Conservation (phyloP, 345 rosid genomes). For the Camelina hispida region DNA sequence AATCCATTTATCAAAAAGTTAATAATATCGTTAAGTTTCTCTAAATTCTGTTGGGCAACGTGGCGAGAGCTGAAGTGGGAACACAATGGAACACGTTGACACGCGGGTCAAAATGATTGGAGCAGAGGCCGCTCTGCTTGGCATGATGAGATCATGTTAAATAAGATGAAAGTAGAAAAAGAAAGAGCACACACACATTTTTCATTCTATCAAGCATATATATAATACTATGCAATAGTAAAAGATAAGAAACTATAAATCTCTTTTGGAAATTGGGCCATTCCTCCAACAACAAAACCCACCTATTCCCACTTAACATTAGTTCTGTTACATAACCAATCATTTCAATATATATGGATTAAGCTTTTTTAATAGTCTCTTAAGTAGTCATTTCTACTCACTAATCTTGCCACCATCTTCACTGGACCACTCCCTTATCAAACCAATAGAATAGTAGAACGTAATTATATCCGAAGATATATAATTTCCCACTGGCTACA, state of each 20-base stretch:
- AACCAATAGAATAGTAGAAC: conserved; percentile 39
- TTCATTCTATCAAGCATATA: not conserved
- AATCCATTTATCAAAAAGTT: not conserved
- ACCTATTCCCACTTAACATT: conserved; percentile 39
- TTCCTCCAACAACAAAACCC: conserved; percentile 48
- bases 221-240: not conserved
- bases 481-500: not conserved
- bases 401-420: conserved; percentile 31
- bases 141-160: conserved; percentile 53
- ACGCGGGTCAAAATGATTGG: conserved; percentile 49
- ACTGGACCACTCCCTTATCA: conserved; percentile 30
- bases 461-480: conserved; percentile 18
- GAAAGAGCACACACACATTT: conserved; percentile 40
- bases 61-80: conserved; percentile 18
- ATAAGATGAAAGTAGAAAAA: conserved; percentile 41
- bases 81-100: conserved; percentile 37
- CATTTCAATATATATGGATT: conserved; percentile 33
- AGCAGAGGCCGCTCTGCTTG: conserved; percentile 62
- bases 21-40: not conserved
- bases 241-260: conserved; percentile 49
- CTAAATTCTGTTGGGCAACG: not conserved
- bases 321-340: conserved; percentile 26
- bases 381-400: conserved; percentile 11
- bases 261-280: conserved; percentile 98
- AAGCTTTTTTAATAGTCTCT: conserved; percentile 17